Base-by-base conservation (phyloP, 1,284 basidiomycete genomes). In the Fomitopsis schrenkii region DNA sequence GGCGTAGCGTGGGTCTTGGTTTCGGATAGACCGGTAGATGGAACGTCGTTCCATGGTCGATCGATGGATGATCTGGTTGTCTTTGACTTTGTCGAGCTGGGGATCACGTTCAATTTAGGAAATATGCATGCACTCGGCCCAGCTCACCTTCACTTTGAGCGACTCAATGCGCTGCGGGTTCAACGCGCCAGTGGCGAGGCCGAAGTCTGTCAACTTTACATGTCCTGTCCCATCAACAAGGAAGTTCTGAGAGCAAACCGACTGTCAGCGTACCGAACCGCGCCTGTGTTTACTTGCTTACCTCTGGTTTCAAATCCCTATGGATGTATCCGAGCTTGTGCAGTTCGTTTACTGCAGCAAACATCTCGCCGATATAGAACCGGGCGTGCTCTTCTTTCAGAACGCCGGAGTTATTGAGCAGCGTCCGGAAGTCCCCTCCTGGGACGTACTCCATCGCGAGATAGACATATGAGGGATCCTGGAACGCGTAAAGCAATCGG, bases 401-500 rank as follows among this genome's bases (percentile, higher is more conserved):
- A 1, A 97, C 94, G 38, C 95, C 96, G 0, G 95, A 95, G 73
- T 97, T 98, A 78, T 97, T 98, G 55, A 98, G 82, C 40, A 98
- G 82, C 0, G 95, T 98, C 9, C 96, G 84, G 79, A 98, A 97
- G 73, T 98, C 95, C 57, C 95, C 95, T 41, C 95, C 95, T 1
- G 95, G 95, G 14, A 98, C 95, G 72, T 97, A 98, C 80, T 99
- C 97, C 95, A 98, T 98, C 0, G 95, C 95, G 55, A 98, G 90
- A 72, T 96, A 98, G 33, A 98, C 94, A 69, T 90, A 83, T 62
- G 91, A 81, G 0, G 86, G 79, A 72, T 98, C 95, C 75, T 98
- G 95, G 77, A 98, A 98, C 0, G 95, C 95, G 72, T 98, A 98
- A 4, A 98, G 79, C 9, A 98, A 80, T 22, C 88, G 83, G 50